A percentile compares a stretch with the other conserved stretches of the same genome.
These are phyloP conservation scores for Umbelopsis isabellina DNA, from an alignment of 192 early-diverging fungal species.

Conservation along the genomic window DNA sequence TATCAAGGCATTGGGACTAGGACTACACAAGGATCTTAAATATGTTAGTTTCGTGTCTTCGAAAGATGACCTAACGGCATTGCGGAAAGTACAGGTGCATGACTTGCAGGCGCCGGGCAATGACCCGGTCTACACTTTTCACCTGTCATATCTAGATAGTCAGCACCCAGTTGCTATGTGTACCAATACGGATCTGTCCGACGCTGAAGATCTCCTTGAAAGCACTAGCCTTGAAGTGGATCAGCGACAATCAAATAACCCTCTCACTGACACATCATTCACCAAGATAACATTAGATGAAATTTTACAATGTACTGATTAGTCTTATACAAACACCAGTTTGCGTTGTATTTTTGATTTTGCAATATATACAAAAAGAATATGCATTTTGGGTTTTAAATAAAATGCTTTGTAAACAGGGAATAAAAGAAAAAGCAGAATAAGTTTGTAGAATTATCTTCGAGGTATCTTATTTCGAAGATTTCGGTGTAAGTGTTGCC, in stretches of 20 bases:
- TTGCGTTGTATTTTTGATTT: not conserved
- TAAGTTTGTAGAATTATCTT: not conserved
- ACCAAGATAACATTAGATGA: not conserved
- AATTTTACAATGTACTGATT: not conserved
- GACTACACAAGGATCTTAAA: conserved; percentile 50
- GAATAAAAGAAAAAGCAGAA: not conserved
- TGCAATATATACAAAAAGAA: conserved; percentile 1
- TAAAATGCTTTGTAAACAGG: not conserved
- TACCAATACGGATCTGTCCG: not conserved
- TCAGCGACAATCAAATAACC: not conserved
- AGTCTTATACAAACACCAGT: not conserved
- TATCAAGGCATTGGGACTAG: conserved; percentile 60
- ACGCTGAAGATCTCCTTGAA: not conserved
- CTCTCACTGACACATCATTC: not conserved
- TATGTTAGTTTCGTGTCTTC: conserved; percentile 45
- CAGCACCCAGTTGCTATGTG: conserved; percentile 4
- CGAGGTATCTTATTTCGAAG: not conserved
- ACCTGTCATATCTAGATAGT: conserved; percentile 1
- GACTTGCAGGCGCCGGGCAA: not conserved
- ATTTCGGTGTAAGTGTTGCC: not conserved
- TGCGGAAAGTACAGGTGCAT: not conserved
- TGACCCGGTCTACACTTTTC: not conserved
- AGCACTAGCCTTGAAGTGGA: not conserved
- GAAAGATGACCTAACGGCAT: too few relatives aligned
- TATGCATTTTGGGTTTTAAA: not conserved